Base-by-base conservation (phyloP, 257 asterid species). In the Eucommia ulmoides region DNA sequence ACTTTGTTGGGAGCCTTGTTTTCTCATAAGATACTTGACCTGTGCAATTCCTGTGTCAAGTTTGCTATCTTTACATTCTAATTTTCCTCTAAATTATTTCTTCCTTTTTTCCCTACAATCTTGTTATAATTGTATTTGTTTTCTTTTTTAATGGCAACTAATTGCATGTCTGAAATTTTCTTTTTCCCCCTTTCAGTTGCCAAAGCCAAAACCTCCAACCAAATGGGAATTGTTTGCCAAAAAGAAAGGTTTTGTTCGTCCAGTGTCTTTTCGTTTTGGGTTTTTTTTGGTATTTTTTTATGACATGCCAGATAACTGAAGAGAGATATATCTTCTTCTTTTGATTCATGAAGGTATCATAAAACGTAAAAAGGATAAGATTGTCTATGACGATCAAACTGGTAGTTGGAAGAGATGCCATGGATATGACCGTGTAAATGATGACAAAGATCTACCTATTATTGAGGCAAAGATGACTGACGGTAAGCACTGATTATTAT, bases 371-470 rank as follows among this genome's bases (percentile, higher is more conserved):
- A 91, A 86, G 63, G 99, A 81, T 50, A 91, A 91, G 68, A 45
- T 81, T 56, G 83, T 75, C 29, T 91, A 66, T 66, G 99, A 91
- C 61, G 97, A 87, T 33, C 79, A 83, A 60, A 69, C 84, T 26
- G 79, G 77, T 24, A 38, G 82, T 49, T 91, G 97, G 97, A 91
- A 91, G 69, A 75, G 99, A 44, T 80, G 79, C 24, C 78, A 86
- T 67, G 99, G 99, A 51, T 91, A 86, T 51, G 97, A 78, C 62
- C 89, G 95, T 9, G 80, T 91, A 33, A 81, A 79, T 66, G 99
- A 91, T 68, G 95, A 86, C 62, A 87, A 72, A 0, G 89, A 91
- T 73, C 38, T 86, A 61, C 97, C 99, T n/a, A 77, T 91, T 61
- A 81, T 91, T 41, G 97, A 83, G 69, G 99, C 99, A 65, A 87